Evolutionary conservation across 169 alveolate species (phyloP).

Genomic region (Eimeria brunetti): DNA sequence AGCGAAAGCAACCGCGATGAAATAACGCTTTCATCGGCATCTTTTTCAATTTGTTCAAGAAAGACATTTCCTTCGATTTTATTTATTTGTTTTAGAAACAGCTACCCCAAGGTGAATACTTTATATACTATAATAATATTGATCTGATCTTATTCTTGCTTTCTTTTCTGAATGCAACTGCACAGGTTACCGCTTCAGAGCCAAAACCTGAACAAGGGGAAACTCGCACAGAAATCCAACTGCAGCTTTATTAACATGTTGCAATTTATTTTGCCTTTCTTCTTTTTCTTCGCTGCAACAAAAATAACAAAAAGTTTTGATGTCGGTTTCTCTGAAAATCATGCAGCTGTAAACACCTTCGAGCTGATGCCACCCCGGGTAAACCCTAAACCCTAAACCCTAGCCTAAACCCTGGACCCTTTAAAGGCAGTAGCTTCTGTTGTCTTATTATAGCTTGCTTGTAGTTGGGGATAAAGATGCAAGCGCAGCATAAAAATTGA

Average conservation of each 20-base stretch:
- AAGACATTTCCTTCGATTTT: neutral
- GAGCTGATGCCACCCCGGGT: slow-evolving; percentile 54
- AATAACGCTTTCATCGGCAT: neutral
- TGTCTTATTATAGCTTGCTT: neutral
- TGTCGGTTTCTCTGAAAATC: neutral
- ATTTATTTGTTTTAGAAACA: neutral
- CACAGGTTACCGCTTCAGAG: neutral
- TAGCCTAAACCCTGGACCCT: too few species aligned
- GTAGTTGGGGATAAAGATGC: too few species aligned
- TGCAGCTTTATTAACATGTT: neutral
- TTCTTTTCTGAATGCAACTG: neutral
- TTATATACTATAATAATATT: too few species aligned
- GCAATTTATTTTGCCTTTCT: neutral
- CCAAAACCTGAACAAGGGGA: neutral
- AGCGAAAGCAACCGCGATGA: neutral
- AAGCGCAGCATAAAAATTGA: too few species aligned
- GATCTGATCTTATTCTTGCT: neutral
- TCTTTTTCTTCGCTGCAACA: neutral
- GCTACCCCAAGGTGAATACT: too few species aligned
- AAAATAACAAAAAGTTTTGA: neutral
- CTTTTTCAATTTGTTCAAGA: neutral
- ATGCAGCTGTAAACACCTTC: slow-evolving; percentile 5
- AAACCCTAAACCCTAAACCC: neutral
- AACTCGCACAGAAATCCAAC: neutral
- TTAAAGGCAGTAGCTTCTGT: neutral